These are phyloP conservation scores for Pezicula rhizophila DNA, from an alignment of 2,329 filamentous ascomycete genomes.

Conservation along the genomic window DNA sequence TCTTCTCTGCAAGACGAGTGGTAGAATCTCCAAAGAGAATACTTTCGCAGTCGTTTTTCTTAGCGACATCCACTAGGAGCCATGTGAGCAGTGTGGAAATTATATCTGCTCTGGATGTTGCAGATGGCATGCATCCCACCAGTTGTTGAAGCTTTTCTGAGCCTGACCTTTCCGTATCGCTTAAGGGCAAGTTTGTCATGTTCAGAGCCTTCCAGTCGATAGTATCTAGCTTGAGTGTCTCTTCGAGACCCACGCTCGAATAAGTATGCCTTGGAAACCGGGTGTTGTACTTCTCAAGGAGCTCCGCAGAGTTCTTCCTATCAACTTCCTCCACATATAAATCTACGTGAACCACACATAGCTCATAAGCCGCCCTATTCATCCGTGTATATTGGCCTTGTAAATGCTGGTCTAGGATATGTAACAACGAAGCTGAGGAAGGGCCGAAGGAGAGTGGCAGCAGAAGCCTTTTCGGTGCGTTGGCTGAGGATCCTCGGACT, in stretches of 20 bases:
- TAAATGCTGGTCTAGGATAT: constrained; percentile 67
- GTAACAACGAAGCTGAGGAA: constrained; percentile 71
- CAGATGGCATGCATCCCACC: constrained; percentile 54
- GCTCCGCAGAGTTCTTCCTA: constrained; percentile 21
- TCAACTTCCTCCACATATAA: constrained; percentile 22
- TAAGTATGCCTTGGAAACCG: constrained; percentile 64
- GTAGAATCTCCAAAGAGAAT: constrained; percentile 83
- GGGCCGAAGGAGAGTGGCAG: constrained; percentile 78
- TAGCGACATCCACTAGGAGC: constrained; percentile 62
- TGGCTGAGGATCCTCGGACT: constrained; percentile 32
- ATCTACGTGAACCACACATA: constrained; percentile 51
- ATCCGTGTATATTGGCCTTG: constrained; percentile 58
- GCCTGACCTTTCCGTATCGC: constrained; percentile 12
- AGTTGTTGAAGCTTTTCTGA: constrained; percentile 42
- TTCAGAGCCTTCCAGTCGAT: constrained; percentile 48
- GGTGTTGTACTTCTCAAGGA: constrained; percentile 42
- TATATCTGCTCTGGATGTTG: constrained; percentile 72
- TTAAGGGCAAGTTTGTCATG: constrained; percentile 7
- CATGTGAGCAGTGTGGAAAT: constrained; percentile 64
- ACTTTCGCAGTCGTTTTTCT: constrained; percentile 54
- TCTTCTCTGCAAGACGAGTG: constrained; percentile 78
- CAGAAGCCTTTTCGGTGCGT: constrained; percentile 47
- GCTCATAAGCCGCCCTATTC: constrained; percentile 59
- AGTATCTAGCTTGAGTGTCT: constrained; percentile 45
- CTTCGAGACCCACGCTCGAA: constrained; percentile 55